Conservation (phyloP, 768 basidiomycete species). For the Boletus vinaceobasis region DNA sequence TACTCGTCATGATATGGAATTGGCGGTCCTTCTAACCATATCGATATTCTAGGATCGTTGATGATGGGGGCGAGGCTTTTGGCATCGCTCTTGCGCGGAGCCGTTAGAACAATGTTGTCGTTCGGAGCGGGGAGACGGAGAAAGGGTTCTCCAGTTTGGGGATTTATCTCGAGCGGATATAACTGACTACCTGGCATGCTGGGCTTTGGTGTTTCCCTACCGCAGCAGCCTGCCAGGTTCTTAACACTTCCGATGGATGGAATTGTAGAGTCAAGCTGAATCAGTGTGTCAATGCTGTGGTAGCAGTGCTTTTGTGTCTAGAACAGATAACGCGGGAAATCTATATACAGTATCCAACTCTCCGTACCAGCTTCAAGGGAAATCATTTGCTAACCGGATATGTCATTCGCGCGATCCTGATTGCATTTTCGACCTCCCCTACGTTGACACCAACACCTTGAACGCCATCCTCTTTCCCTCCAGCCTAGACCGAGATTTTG, state of each 20-base stretch:
- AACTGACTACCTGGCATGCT: constrained; percentile 24
- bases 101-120: constrained; percentile 56
- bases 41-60: constrained; percentile 49
- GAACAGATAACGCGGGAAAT: background rate
- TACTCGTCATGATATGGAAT: constrained; percentile 49
- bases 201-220: background rate
- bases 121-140: constrained; percentile 50
- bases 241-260: background rate
- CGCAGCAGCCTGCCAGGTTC: background rate
- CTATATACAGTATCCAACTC: background rate
- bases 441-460: constrained; percentile 82
- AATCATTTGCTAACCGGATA: constrained; percentile 26
- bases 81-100: constrained; percentile 48
- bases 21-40: constrained; percentile 46
- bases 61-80: constrained; percentile 36
- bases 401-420: constrained; percentile 50
- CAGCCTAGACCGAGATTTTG: constrained; percentile 53
- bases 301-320: background rate
- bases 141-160: constrained; percentile 49
- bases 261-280: constrained; percentile 4
- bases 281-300: background rate
- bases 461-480: constrained; percentile 90
- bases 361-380: background rate
- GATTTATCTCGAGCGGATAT: constrained; percentile 41
- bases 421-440: constrained; percentile 62